Percentiles rank a stretch among this genome's conserved stretches.
Evolutionary conservation across 2,329 filamentous ascomycete genomes (phyloP).

Genomic region (Fusarium mundagurra): DNA sequence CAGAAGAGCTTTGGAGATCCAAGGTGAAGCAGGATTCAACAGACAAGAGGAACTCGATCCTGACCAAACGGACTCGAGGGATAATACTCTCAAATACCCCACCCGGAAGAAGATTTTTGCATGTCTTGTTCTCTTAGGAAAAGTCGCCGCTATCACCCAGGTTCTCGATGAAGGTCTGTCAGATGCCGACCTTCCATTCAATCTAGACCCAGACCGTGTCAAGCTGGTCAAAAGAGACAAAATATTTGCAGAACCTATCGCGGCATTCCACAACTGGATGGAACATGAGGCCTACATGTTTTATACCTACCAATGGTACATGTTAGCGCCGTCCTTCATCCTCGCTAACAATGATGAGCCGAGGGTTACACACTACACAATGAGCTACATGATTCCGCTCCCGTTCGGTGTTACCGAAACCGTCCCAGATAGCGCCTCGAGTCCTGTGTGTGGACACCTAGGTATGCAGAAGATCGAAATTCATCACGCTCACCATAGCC

Average conservation of each 20-base stretch:
- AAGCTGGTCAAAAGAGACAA: neutral
- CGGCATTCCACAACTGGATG: neutral
- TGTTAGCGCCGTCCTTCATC: neutral
- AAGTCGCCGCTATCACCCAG: neutral
- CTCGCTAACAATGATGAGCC: neutral
- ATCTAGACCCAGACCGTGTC: accelerated
- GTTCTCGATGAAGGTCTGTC: neutral
- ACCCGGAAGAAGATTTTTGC: neutral
- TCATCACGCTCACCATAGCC: neutral
- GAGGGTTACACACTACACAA: accelerated
- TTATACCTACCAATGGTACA: neutral
- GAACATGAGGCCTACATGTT: neutral
- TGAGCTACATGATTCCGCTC: neutral
- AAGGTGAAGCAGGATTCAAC: neutral
- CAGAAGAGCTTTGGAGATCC: neutral
- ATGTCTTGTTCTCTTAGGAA: neutral
- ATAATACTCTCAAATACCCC: too few species aligned
- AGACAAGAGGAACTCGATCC: neutral
- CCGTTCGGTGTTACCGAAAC: neutral
- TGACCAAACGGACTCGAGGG: neutral
- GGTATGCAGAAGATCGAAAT: neutral
- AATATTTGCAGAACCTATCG: neutral
- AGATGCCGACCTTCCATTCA: neutral
- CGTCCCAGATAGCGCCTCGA: neutral
- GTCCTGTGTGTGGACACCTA: neutral